Evolutionary conservation across 768 basidiomycete species (phyloP).

Genomic region (Chalciporus pseudorubinellus): DNA sequence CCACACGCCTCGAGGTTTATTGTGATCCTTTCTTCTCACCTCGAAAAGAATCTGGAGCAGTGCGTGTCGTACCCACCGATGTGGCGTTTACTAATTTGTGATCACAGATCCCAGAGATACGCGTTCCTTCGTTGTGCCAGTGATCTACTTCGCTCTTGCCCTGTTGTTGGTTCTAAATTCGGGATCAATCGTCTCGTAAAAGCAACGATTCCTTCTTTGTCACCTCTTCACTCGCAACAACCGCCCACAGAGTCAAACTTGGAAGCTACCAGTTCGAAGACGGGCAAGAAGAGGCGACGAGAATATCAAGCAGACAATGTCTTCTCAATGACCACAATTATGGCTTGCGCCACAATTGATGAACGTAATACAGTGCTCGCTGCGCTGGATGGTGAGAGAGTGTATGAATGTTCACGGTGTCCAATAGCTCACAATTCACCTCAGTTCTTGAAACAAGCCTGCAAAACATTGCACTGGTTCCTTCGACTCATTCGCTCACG

Average conservation of each 20-base stretch:
- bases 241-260: slow-evolving; percentile 29
- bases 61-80: slow-evolving; percentile 30
- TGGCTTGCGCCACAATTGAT: slow-evolving; percentile 46
- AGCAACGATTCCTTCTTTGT: slow-evolving; percentile 48
- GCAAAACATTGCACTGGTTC: slow-evolving; percentile 47
- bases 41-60: slow-evolving; percentile 56
- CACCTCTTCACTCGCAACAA: slow-evolving; percentile 44
- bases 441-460: slow-evolving; percentile 52
- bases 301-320: slow-evolving; percentile 76
- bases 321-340: slow-evolving; percentile 48
- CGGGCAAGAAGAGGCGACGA: slow-evolving; percentile 66
- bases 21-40: slow-evolving; percentile 51
- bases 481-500: slow-evolving; percentile 56
- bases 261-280: slow-evolving; percentile 36
- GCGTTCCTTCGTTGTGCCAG: slow-evolving; percentile 46
- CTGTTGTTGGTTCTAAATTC: slow-evolving; percentile 46
- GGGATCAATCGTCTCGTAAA: slow-evolving; percentile 54
- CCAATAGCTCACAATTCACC: slow-evolving; percentile 5
- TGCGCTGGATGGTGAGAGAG: slow-evolving; percentile 55
- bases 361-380: slow-evolving; percentile 53
- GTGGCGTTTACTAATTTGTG: slow-evolving; percentile 4
- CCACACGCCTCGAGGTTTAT: slow-evolving; percentile 56
- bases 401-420: not conserved
- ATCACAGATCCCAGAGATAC: slow-evolving; percentile 36
- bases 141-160: slow-evolving; percentile 42